phyloP scores from a whole-genome alignment of 2,329 filamentous ascomycete genomes.

The Rutstroemia sp. region DNA sequence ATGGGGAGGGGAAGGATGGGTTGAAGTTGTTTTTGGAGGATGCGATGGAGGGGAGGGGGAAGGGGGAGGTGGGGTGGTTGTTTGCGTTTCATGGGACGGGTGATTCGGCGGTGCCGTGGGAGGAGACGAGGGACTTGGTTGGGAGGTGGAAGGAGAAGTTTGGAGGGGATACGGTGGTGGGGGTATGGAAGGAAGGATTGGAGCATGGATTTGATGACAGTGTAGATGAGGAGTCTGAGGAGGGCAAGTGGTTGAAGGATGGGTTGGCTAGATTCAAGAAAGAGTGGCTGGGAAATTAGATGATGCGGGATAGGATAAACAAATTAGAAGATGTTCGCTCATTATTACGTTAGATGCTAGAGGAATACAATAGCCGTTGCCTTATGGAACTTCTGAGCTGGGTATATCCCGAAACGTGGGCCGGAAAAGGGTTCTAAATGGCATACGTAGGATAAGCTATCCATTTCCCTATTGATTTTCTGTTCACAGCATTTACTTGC shows the following conservation, averaged over 20 bases:
- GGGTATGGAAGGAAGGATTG: background rate
- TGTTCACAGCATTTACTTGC: too few relatives aligned
- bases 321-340: too few relatives aligned
- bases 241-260: background rate
- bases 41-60: too few relatives aligned
- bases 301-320: background rate
- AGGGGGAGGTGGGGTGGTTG: background rate
- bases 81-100: background rate
- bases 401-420: too few relatives aligned
- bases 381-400: too few relatives aligned
- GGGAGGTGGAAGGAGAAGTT: conserved; percentile 1
- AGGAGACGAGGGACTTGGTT: background rate
- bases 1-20: background rate
- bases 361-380: too few relatives aligned
- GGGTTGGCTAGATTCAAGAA: background rate
- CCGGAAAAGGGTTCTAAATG: too few relatives aligned
- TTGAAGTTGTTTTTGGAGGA: background rate
- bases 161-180: background rate
- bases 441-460: too few relatives aligned
- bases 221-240: background rate
- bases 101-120: too few relatives aligned
- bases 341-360: too few relatives aligned
- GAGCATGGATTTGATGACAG: background rate
- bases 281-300: background rate
- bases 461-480: too few relatives aligned